Evolutionary conservation across 1,139 yeast genomes (phyloP).

Genomic region (Hyphopichia fennica): DNA sequence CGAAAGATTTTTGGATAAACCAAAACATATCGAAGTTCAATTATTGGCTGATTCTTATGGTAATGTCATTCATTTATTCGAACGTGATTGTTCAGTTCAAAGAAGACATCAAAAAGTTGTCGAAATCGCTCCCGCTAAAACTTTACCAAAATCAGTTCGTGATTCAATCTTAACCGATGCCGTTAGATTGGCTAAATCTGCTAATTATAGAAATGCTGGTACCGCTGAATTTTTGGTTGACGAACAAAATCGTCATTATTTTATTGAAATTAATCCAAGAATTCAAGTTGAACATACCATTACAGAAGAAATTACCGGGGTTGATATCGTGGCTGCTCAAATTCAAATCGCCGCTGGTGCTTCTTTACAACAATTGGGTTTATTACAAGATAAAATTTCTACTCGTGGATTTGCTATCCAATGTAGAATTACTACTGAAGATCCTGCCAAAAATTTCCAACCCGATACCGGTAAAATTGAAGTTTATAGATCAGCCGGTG

Average conservation of each 20-base stretch:
- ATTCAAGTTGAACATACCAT: slow-evolving; percentile 98
- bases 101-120: slow-evolving; percentile 99
- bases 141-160: slow-evolving; percentile 76
- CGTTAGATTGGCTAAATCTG: slow-evolving; percentile 82
- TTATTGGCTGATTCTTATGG: slow-evolving; percentile 92
- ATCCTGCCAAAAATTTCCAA: slow-evolving; percentile 93
- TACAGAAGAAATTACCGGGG: slow-evolving; percentile 98
- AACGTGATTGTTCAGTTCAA: slow-evolving; percentile 98
- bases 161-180: slow-evolving; percentile 94
- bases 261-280: slow-evolving; percentile 97
- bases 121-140: slow-evolving; percentile 98
- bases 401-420: slow-evolving; percentile 98
- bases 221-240: slow-evolving; percentile 98
- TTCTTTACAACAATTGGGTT: slow-evolving; percentile 83
- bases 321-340: slow-evolving; percentile 97
- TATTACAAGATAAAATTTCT: slow-evolving; percentile 90
- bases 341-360: slow-evolving; percentile 99
- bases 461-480: slow-evolving; percentile 99
- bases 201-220: slow-evolving; percentile 96
- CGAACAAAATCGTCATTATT: slow-evolving; percentile 90
- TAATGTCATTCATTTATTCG: slow-evolving; percentile 91
- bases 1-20: slow-evolving; percentile 91
- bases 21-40: slow-evolving; percentile 98
- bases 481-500: slow-evolving; percentile 98
- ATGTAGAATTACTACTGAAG: slow-evolving; percentile 99